phyloP scores from a whole-genome alignment of 2,329 filamentous ascomycete genomes.

The Colletotrichum lupini region DNA sequence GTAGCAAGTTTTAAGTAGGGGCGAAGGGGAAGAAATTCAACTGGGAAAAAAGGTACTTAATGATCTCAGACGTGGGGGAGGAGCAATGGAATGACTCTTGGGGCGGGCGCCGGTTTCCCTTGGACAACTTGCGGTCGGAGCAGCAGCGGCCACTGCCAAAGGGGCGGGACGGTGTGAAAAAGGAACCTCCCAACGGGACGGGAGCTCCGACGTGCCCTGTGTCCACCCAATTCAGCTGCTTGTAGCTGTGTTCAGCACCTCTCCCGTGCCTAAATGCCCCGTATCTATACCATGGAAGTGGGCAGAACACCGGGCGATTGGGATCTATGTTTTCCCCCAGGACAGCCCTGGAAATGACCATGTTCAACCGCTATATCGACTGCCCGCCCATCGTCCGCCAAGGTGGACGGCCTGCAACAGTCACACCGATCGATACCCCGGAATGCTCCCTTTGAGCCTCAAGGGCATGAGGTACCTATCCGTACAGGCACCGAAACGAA shows the following conservation, averaged over 20 bases:
- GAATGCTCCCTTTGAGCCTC: neutral
- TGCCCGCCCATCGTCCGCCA: neutral
- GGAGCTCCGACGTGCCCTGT: neutral
- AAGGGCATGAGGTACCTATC: neutral
- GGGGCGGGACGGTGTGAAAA: neutral
- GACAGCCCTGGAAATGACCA: neutral
- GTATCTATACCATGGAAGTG: too few species aligned
- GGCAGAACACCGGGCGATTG: too few species aligned
- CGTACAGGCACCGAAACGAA: too few species aligned
- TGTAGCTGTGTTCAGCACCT: too few species aligned
- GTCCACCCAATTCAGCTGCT: neutral
- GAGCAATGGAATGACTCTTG: neutral
- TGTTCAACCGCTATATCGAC: neutral
- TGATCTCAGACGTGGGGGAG: constrained; percentile 19
- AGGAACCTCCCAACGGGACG: neutral
- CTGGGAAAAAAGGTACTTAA: neutral
- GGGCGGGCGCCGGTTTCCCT: neutral
- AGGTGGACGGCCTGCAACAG: neutral
- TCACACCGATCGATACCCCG: neutral
- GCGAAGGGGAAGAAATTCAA: neutral
- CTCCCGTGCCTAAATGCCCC: too few species aligned
- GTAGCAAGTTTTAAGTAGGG: constrained; percentile 22
- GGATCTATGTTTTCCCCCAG: neutral
- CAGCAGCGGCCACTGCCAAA: neutral
- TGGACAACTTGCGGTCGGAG: neutral